Evolutionary conservation across 108 stramenopile species (phyloP), one percentile per base, ranked within the genome.

Genomic region (Conticribra weissflogii): DNA sequence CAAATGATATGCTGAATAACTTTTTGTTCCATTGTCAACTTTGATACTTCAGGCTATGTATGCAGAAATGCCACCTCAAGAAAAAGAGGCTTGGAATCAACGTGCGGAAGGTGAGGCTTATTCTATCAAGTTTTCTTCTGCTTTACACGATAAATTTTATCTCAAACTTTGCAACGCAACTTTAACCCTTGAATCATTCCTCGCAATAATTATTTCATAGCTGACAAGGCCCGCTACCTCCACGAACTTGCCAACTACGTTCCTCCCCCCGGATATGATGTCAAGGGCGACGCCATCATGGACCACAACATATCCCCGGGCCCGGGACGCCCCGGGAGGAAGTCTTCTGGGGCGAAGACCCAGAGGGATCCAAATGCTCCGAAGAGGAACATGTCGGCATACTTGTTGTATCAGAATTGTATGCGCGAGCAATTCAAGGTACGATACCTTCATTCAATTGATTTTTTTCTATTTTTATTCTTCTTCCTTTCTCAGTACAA

Each of bases 391-490:
- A 84, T 94, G 86, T 81, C 83, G 48, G 91, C 95, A 19, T 97
- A 94, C 78, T 75, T 96, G 68, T 68, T 92, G 23, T 96, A 92
- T 60, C 87, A 90, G 34, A 91, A 96, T 53, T 90, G 92, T 62
- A 91, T 91, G 90, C 86, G 95, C 9, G 89, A 93, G 28, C 81
- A 87, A 58, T 90, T 95, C 89, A 85, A 88, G 79, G 87, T 71
- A 46, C 34, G 72, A 7, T 0, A n/a, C 0, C 4, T 23, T 21
- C 15, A 21, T 41, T 3, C 31, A 33, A 52, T 51, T 22, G 63
- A 19, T 19, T n/a, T n/a, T n/a, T n/a, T n/a, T n/a, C n/a, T n/a
- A 47, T 32, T 44, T 46, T 14, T 12, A 3, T 36, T 33, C 27
- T 5, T 2, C 0, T 61, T 28, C 2, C 24, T 32, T 41, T 2